Conservation (phyloP, 176 grass and related monocot genomes). For the Elaeis guineensis region DNA sequence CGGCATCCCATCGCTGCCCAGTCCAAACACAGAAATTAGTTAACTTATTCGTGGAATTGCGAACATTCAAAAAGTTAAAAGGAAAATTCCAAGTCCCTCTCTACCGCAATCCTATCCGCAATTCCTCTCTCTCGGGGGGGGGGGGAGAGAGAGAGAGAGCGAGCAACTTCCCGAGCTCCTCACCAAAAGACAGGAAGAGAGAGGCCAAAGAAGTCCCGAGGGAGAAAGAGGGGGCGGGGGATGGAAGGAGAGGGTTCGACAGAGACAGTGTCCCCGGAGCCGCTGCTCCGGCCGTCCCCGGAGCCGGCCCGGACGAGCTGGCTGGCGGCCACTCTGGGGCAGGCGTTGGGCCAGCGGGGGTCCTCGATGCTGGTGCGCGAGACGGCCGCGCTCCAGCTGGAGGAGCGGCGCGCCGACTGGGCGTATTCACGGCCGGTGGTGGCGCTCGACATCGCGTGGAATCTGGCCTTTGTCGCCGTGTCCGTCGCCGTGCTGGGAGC, state of each 20-base stretch:
- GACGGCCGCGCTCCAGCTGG: slow-evolving; percentile 66
- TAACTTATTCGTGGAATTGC: no score
- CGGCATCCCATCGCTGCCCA: no score
- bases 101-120: no score
- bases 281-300: not conserved
- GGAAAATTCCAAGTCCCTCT: no score
- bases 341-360: slow-evolving; percentile 50
- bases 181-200: no score
- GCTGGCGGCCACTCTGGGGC: slow-evolving; percentile 46
- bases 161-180: no score
- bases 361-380: slow-evolving; percentile 82
- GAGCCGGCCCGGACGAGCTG: slow-evolving; percentile 17
- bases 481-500: slow-evolving; percentile 50
- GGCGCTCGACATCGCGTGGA: slow-evolving; percentile 75
- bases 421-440: slow-evolving; percentile 66
- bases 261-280: slow-evolving; percentile 33
- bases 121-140: no score
- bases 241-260: slow-evolving; percentile 34
- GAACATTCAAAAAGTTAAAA: no score
- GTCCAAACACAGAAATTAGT: no score
- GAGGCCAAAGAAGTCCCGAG: no score
- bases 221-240: not conserved
- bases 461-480: slow-evolving; percentile 61
- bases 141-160: no score
- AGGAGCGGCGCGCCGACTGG: slow-evolving; percentile 67